Evolutionary conservation across 768 basidiomycete species (phyloP), one percentile per base, ranked within the genome.

Genomic region (Russula brevipes): DNA sequence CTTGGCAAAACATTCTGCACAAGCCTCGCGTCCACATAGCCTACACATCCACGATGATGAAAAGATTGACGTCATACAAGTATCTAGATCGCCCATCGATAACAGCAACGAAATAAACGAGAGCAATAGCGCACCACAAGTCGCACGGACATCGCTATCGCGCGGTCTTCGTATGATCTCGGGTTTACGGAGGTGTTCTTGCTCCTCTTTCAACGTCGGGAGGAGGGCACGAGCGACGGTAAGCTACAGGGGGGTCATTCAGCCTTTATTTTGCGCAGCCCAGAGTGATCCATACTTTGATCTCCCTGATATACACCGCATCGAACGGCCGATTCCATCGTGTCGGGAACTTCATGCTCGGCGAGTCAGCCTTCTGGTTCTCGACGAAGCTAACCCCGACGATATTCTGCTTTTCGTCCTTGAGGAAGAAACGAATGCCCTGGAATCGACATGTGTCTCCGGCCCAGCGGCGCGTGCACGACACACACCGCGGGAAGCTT

Each of bases 61-160:
- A 74, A 96, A 96, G 61, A 96, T 85, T 12, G 94, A 95, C 5
- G 92, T 94, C 81, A 92, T 89, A 73, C 94, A 97, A 2, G 89
- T 92, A 74, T 97, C 94, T 96, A 0, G 31, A 60, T 57, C 52
- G 59, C 60, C 53, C 55, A 57, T 66, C 56, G 65, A 55, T 24
- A 57, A 7, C 36, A 49, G 33, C 17, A 41, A 14, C 57, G 44
- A 54, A 12, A 54, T 46, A 49, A 31, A 59, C 45, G 31, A 33
- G 47, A 11, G 31, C 24, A 31, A 33, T 55, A 45, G 75, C 86
- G 60, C 72, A 91, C 91, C 92, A 69, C 92, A 94, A 31, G 89
- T 91, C 19, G 87, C 88, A 55, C 92, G 85, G 53, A 90, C 88
- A 64, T 91, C 90, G 54, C 83, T 87, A 71, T 94, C 92, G 61